phyloP scores from a whole-genome alignment of 164 flowering plant genomes.

The Macadamia tetraphylla region DNA sequence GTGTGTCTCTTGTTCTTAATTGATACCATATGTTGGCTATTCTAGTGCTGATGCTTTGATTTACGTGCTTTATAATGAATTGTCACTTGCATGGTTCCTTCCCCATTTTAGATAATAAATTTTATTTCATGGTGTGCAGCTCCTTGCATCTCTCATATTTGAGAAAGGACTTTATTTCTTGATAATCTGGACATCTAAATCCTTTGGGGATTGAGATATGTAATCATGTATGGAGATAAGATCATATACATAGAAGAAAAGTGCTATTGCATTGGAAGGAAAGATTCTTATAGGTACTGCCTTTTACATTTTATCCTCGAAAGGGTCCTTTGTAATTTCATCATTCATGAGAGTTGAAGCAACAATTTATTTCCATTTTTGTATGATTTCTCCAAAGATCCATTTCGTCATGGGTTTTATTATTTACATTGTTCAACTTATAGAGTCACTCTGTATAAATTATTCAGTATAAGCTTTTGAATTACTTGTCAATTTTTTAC shows the following conservation, averaged over 20 bases:
- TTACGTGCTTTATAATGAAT: too few species aligned
- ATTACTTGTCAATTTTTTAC: too few species aligned
- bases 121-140: background rate
- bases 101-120: too few species aligned
- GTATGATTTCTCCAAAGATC: conserved; percentile 1
- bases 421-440: too few species aligned
- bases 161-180: background rate
- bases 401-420: too few species aligned
- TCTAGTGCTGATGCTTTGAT: too few species aligned
- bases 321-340: conserved; percentile 11
- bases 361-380: conserved; percentile 2
- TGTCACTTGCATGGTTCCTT: too few species aligned
- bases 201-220: conserved; percentile 1
- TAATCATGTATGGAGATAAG: conserved; percentile 5
- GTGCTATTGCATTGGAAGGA: conserved; percentile 3
- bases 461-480: too few species aligned
- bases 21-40: too few species aligned
- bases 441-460: too few species aligned
- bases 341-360: conserved; percentile 5
- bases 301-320: background rate
- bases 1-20: too few species aligned
- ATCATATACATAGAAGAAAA: conserved; percentile 10
- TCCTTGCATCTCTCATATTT: background rate
- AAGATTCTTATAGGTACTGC: background rate
- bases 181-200: background rate